These are phyloP conservation scores for Mycena amicta DNA, from an alignment of 768 basidiomycete genomes.

Conservation along the genomic window DNA sequence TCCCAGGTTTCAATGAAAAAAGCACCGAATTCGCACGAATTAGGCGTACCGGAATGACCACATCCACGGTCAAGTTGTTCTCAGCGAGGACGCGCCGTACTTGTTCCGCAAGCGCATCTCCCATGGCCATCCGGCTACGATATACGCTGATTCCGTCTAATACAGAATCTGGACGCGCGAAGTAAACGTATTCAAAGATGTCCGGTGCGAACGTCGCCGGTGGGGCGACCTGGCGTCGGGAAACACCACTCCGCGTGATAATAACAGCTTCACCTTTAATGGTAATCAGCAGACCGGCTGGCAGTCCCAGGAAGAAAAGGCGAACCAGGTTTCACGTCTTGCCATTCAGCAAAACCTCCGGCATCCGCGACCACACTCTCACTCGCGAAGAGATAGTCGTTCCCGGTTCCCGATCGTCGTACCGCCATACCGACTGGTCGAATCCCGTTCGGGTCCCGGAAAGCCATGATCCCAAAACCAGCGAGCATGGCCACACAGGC, in stretches of 20 bases:
- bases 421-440: slow-evolving; percentile 87
- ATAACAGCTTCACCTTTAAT: slow-evolving; percentile 89
- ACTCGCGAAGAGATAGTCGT: slow-evolving; percentile 89
- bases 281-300: no score
- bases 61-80: slow-evolving; percentile 78
- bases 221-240: slow-evolving; percentile 71
- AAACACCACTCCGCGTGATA: slow-evolving; percentile 80
- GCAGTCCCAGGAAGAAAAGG: slow-evolving; percentile 11
- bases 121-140: slow-evolving; percentile 99
- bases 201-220: slow-evolving; percentile 88
- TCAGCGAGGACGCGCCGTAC: slow-evolving; percentile 73
- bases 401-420: slow-evolving; percentile 58
- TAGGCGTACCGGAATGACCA: slow-evolving; percentile 85
- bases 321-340: slow-evolving; percentile 88
- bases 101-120: slow-evolving; percentile 89
- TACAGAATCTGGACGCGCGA: slow-evolving; percentile 96
- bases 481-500: slow-evolving; percentile 99
- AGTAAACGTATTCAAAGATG: slow-evolving; percentile 99
- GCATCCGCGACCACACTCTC: slow-evolving; percentile 98
- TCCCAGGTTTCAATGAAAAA: not conserved
- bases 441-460: slow-evolving; percentile 97
- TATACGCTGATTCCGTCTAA: slow-evolving; percentile 97
- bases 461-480: slow-evolving; percentile 97
- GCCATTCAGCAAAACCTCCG: slow-evolving; percentile 87
- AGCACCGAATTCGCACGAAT: not conserved